Base-by-base conservation (phyloP, 2,329 filamentous ascomycete species). In the Cadophora sp. region DNA sequence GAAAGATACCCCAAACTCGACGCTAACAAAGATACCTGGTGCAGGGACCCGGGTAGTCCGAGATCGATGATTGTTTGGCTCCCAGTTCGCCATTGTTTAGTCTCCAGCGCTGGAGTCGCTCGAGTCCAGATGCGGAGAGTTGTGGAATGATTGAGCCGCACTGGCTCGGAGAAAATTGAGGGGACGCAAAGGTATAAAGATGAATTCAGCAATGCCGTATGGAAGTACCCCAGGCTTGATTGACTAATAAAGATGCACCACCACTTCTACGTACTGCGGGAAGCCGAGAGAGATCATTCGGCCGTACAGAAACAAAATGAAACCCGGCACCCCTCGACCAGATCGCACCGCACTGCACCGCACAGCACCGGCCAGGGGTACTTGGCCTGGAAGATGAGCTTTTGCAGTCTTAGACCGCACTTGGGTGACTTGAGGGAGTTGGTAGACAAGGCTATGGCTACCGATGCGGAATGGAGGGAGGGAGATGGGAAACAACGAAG, bases 1-100 rank as follows among this genome's bases (percentile, higher is more conserved):
- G 43, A 74, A 71, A 4, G 75, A 73, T n/a, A 77, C 66, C 19
- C 75, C 75, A 34, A 77, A 72, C 50, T 77, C 75, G 12, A 77
- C 65, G 55, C 73, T 75, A 9, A 77, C 68, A 63, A 71, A 75
- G 24, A 77, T 71, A 43, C 72, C 76, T 14, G 75, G 75, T 37
- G 69, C 24, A 14, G 64, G 68, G 51, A 70, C 72, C 12, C 72
- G 72, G n/a, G 73, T 72, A 26, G 69, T 64, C 62, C 67, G 58
- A 26, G 66, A 64, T 43, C 69, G 48, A 56, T 65, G 62, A 48
- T 58, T 68, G 64, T 61, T 62, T 37, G 37, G 62, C n/a, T 69
- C 68, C 69, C 65, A 67, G 56, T 70, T 66, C 27, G 71, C 68
- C 70, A 72, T 73, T 24, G 40, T 71, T 58, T 58, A 61, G 34